These are phyloP conservation scores for Meredithiella fracta DNA, from an alignment of 2,329 filamentous ascomycete species.

Conservation along the genomic window DNA sequence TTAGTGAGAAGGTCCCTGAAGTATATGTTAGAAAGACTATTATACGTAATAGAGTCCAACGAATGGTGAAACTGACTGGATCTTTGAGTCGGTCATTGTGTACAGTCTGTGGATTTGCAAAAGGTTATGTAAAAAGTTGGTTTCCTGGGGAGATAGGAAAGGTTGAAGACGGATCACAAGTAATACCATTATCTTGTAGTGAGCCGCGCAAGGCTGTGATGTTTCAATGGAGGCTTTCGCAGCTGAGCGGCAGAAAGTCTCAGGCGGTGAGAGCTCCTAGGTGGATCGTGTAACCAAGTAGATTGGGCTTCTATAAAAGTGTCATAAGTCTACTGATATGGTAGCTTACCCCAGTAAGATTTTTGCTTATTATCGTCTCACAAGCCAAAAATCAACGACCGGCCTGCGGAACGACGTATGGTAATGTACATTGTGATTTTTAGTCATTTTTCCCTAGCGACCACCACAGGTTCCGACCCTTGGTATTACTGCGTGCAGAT, in stretches of 20 bases:
- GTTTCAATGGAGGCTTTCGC: constrained; percentile 13
- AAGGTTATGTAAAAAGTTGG: neutral
- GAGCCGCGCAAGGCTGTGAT: constrained; percentile 13
- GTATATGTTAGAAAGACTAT: constrained; percentile 18
- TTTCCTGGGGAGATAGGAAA: neutral
- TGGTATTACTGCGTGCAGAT: neutral
- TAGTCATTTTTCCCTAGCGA: neutral
- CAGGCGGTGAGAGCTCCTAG: constrained; percentile 7
- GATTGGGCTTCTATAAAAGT: neutral
- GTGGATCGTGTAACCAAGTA: neutral
- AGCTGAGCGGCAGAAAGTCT: constrained; percentile 7
- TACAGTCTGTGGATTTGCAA: constrained; percentile 7
- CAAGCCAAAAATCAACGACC: constrained; percentile 1
- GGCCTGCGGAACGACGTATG: neutral
- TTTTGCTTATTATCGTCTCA: neutral
- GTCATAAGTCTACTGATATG: neutral
- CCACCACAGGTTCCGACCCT: neutral
- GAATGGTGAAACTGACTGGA: constrained; percentile 35
- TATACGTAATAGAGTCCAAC: constrained; percentile 13
- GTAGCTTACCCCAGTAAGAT: neutral
- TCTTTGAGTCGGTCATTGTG: constrained; percentile 51
- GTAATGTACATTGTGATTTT: neutral
- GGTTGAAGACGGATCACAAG: neutral
- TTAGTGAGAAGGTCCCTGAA: constrained; percentile 73
- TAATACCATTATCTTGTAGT: neutral